A percentile compares a stretch with the other conserved stretches of the same genome.
These are phyloP conservation scores for Ehretia macrophylla DNA, from an alignment of 257 asterid species.

Conservation along the genomic window DNA sequence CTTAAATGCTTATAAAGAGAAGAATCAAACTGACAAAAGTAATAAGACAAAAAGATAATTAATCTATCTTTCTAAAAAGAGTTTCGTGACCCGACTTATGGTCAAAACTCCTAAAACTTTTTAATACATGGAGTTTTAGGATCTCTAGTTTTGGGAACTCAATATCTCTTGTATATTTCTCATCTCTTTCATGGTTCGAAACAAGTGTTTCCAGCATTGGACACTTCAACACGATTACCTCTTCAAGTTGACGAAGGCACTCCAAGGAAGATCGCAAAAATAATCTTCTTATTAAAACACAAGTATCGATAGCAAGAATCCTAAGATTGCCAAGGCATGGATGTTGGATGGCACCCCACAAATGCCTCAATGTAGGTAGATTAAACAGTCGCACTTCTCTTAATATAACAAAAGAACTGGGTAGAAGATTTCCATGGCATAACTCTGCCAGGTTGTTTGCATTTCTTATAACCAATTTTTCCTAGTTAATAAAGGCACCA, in stretches of 20 bases:
- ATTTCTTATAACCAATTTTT: neutral
- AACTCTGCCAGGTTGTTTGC: slow-evolving; percentile 1
- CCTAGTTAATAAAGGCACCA: neutral
- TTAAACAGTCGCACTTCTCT: slow-evolving; percentile 1
- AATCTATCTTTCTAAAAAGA: neutral
- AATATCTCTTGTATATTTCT: too few species aligned
- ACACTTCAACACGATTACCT: too few species aligned
- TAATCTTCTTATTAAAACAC: slow-evolving; percentile 2
- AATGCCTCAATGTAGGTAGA: neutral
- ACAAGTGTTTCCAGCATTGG: too few species aligned
- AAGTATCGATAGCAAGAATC: neutral
- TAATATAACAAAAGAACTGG: slow-evolving; percentile 2
- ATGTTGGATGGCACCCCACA: too few species aligned
- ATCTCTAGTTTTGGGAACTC: neutral
- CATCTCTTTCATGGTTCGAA: too few species aligned
- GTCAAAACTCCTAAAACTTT: neutral
- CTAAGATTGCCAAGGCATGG: slow-evolving; percentile 10
- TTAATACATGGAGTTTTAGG: neutral
- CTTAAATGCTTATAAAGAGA: too few species aligned
- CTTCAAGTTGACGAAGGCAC: too few species aligned
- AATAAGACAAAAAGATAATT: neutral
- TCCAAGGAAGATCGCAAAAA: too few species aligned
- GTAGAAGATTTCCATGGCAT: slow-evolving; percentile 10
- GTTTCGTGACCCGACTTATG: neutral
- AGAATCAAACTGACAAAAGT: too few species aligned